Evolutionary conservation across 176 grass and related monocot genomes (phyloP), one percentile per base, ranked within the genome.

Genomic region (Bromus sterilis): DNA sequence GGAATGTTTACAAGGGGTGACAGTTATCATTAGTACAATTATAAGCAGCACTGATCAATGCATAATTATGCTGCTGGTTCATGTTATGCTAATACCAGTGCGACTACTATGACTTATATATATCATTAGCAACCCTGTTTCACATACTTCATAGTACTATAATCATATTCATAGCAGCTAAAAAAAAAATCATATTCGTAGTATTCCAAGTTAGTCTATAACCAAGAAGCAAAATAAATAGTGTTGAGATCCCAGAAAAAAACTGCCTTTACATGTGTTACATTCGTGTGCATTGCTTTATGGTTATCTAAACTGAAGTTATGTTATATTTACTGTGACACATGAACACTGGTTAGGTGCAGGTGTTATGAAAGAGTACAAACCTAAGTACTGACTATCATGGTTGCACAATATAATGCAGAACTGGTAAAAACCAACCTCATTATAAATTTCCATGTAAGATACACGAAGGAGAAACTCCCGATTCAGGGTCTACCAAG

Each of bases 381-480:
- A 35, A 69, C 64, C 20, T 33, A 26, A 26, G 30, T 61, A 31
- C 14, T 12, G 18, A 7, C 5, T 49, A 79, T 16, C 20, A 78
- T 7, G 20, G 70, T 60, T 4, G 66, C 9, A 37, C 21, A 69
- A 66, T 53, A 20, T 21, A 70, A 77, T 72, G 24, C 16, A 80
- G 46, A 81, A 51, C 58, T 51, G 24, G 42, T 53, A 25, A 61
- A 11, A 14, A 85, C 86, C 83, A 80, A 97, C 94, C 97, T 99
- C 97, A 56, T 99, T 99, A 83, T 99, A 99, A 90, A 99, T 99
- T 92, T 99, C 97, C 91, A 99, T 55, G 85, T 99, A 99, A 71
- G 97, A 99, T 36, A 99, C 97, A 3, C 97, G 93, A 66, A 99
- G 87, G 46, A 99, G 97, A 94, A 99, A 99, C 74, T 99, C 97